These are phyloP conservation scores for Clarireedia monteithiana DNA, from an alignment of 2,329 filamentous ascomycete genomes.

Conservation along the genomic window DNA sequence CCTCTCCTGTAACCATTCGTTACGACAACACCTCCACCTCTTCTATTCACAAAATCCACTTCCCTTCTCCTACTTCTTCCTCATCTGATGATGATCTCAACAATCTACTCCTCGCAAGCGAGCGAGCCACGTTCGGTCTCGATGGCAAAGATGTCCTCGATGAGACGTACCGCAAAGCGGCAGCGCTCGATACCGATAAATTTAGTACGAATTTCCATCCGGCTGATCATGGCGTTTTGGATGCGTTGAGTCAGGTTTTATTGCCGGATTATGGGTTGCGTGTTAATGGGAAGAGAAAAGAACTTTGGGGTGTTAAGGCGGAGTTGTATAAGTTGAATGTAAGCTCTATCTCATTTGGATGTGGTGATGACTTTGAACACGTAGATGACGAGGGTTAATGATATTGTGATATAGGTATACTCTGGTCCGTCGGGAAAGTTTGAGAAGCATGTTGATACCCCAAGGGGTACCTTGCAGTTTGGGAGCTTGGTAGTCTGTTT, in stretches of 20 bases:
- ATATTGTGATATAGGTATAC: constrained; percentile 37
- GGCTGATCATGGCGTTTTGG: constrained; percentile 40
- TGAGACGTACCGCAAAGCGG: constrained; percentile 45
- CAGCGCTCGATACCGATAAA: constrained; percentile 38
- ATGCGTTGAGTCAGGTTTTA: constrained; percentile 40
- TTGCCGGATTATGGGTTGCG: constrained; percentile 2
- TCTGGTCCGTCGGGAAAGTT: constrained; percentile 43
- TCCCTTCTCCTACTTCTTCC: constrained; percentile 5
- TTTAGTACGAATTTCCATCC: constrained; percentile 46
- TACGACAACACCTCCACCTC: constrained; percentile 13
- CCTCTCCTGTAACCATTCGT: constrained; percentile 10
- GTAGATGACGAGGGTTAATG: not conserved
- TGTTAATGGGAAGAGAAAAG: constrained; percentile 19
- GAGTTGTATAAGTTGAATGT: constrained; percentile 53
- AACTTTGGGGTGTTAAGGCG: constrained; percentile 33
- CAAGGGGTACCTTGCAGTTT: constrained; percentile 40
- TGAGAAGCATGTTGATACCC: constrained; percentile 45
- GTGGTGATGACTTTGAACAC: not conserved
- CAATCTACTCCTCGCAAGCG: constrained; percentile 29
- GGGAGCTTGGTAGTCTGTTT: constrained; percentile 48
- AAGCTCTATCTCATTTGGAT: not conserved
- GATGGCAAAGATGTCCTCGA: constrained; percentile 41
- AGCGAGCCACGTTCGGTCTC: constrained; percentile 43
- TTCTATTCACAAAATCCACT: constrained; percentile 4
- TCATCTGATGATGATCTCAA: constrained; percentile 7